These are phyloP conservation scores for Misopates orontium DNA, from an alignment of 257 asterid genomes.

Conservation along the genomic window DNA sequence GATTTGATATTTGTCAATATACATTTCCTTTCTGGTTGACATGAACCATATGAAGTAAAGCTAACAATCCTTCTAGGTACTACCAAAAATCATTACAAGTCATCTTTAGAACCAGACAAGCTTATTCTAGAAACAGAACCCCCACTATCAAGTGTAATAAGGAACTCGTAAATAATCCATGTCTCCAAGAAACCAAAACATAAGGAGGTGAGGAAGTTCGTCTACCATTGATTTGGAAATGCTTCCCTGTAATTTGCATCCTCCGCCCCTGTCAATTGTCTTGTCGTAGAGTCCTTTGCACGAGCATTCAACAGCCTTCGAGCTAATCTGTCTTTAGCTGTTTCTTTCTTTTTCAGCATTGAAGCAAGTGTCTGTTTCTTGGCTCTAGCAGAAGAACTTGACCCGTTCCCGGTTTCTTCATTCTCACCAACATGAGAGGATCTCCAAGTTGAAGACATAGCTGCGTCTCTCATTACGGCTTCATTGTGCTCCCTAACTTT, in stretches of 20 bases:
- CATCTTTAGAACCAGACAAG: too few species aligned
- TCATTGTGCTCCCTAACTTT: slow-evolving; percentile 77
- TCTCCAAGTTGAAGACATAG: slow-evolving; percentile 73
- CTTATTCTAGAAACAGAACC: not conserved
- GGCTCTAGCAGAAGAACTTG: slow-evolving; percentile 34
- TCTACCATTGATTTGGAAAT: slow-evolving; percentile 86
- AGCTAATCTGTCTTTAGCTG: slow-evolving; percentile 61
- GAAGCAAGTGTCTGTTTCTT: slow-evolving; percentile 72
- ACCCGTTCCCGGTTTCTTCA: slow-evolving; percentile 29
- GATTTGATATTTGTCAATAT: too few species aligned
- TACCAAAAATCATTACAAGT: too few species aligned
- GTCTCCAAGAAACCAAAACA: not conserved
- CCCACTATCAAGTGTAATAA: not conserved
- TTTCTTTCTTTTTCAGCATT: slow-evolving; percentile 83
- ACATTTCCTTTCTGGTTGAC: too few species aligned
- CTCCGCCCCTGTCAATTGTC: slow-evolving; percentile 52
- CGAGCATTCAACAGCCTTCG: slow-evolving; percentile 57
- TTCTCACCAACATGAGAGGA: slow-evolving; percentile 62
- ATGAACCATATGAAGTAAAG: too few species aligned
- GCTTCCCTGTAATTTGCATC: slow-evolving; percentile 72
- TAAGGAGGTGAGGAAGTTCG: not conserved
- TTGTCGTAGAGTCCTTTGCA: slow-evolving; percentile 51
- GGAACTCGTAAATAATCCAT: slow-evolving; percentile 3
- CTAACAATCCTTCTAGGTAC: too few species aligned
- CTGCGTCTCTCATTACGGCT: slow-evolving; percentile 72